Evolutionary conservation across 345 rosid genomes (phyloP), one percentile per base, ranked within the genome.

Genomic region (Bruguiera sexangula): DNA sequence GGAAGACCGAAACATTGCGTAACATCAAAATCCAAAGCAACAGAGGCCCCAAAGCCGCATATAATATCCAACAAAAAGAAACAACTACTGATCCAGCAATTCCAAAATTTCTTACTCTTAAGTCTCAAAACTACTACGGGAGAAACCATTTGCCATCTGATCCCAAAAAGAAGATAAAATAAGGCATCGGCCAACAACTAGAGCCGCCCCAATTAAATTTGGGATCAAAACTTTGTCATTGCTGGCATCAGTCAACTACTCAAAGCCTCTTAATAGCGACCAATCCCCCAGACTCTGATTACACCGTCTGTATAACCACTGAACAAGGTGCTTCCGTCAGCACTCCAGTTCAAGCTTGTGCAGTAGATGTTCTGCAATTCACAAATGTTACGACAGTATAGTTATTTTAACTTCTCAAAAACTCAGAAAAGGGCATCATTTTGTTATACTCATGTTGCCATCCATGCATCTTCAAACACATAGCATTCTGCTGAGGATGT

Each of bases 281-380:
- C 94, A 30, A 94, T 73, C 19, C 97, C 98, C 98, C 98, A 94
- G 58, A 94, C 97, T 84, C 98, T 82, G 80, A 94, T 81, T 11
- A 94, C 97, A 46, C 98, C 97, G 72, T 94, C 98, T 0, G 97
- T 94, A 39, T 91, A 94, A 13, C 98, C 98, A 64, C 97, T 89
- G 84, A 89, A 94, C 81, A 94, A 70, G 51, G 96, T 89, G 81
- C 93, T 91, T 79, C 98, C 98, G 76, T 94, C 98, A 0, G 81
- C 85, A 70, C 92, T 94, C 98, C 98, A 94, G 89, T 68, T 89
- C 86, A 94, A 73, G 70, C 98, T 77, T 60, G 97, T 91, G 85
- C 98, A 94, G 86, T 84, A 88, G 6, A 89, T 91, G 63, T 84
- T 87, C 98, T 94, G 82, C 75, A 82, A 51, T 74, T 3, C 4